Percentiles rank a stretch among this genome's conserved stretches.
Evolutionary conservation across 345 rosid genomes (phyloP).

Genomic region (Eucalyptus cloeziana): DNA sequence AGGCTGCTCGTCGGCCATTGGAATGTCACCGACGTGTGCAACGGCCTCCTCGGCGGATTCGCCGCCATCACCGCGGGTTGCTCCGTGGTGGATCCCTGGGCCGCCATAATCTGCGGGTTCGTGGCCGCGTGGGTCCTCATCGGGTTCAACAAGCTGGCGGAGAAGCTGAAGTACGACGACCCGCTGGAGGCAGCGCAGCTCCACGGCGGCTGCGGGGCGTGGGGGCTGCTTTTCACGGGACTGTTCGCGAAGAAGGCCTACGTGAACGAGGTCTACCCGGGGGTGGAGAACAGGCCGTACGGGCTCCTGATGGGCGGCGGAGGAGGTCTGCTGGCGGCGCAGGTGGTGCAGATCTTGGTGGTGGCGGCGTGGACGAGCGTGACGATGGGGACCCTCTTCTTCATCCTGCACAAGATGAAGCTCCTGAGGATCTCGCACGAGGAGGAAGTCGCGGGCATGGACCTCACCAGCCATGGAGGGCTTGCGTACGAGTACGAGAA

Average conservation of each 20-base stretch:
- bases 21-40: conserved; percentile 53
- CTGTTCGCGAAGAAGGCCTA: conserved; percentile 27
- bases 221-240: conserved; percentile 39
- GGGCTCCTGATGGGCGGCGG: conserved; percentile 4
- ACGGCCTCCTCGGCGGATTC: conserved; percentile 50
- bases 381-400: conserved; percentile 42
- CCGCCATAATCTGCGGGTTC: conserved; percentile 43
- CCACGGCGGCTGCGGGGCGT: conserved; percentile 31
- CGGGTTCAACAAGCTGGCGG: conserved; percentile 20
- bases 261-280: conserved; percentile 26
- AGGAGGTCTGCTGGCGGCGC: neutral
- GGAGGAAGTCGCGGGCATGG: conserved; percentile 46
- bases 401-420: conserved; percentile 12
- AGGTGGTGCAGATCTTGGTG: conserved; percentile 2
- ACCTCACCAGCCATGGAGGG: conserved; percentile 50
- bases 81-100: conserved; percentile 5
- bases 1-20: conserved; percentile 35
- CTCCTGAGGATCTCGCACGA: conserved; percentile 38
- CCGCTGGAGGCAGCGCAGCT: conserved; percentile 32
- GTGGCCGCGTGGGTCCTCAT: conserved; percentile 16
- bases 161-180: conserved; percentile 14
- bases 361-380: conserved; percentile 8
- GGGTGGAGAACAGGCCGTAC: neutral
- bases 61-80: conserved; percentile 18
- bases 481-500: conserved; percentile 25